Conservation (phyloP, 1,284 basidiomycete genomes). For the Fistulina hepatica region DNA sequence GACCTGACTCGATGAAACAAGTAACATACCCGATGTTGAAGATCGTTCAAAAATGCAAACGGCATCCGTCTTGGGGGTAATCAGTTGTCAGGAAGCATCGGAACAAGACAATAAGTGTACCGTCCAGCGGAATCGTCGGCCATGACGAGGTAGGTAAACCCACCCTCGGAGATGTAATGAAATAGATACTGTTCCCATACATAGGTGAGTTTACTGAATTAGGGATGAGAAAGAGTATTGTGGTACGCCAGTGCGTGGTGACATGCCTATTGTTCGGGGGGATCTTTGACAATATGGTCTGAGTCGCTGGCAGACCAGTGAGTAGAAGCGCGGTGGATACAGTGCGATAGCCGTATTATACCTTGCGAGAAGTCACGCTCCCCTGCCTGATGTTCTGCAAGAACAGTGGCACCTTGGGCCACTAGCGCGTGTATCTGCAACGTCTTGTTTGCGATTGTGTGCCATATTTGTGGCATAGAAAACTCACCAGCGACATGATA, state of each 20-base stretch:
- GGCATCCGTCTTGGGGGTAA: slow-evolving; percentile 63
- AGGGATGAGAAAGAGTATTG: slow-evolving; percentile 4
- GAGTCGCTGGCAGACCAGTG: slow-evolving; percentile 46
- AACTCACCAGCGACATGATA: slow-evolving; percentile 31
- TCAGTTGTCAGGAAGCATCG: slow-evolving; percentile 5
- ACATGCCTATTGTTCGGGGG: slow-evolving; percentile 68
- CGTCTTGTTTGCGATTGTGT: neutral
- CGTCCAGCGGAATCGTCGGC: slow-evolving; percentile 85
- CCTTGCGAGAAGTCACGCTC: slow-evolving; percentile 81
- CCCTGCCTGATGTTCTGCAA: slow-evolving; percentile 75
- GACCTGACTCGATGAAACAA: slow-evolving; percentile 8
- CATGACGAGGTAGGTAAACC: slow-evolving; percentile 86
- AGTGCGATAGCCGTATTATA: slow-evolving; percentile 15
- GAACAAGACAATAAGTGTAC: slow-evolving; percentile 28
- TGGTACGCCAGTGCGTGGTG: neutral
- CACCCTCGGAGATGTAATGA: slow-evolving; percentile 87
- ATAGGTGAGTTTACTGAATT: slow-evolving; percentile 85
- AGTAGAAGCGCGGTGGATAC: slow-evolving; percentile 10
- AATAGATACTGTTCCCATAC: slow-evolving; percentile 95
- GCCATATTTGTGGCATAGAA: neutral
- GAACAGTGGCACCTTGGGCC: slow-evolving; percentile 66
- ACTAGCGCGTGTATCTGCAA: slow-evolving; percentile 77
- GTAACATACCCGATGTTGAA: slow-evolving; percentile 59
- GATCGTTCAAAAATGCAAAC: slow-evolving; percentile 84
- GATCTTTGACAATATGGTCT: slow-evolving; percentile 90